Percentiles rank a stretch among this genome's conserved stretches.
Conservation (phyloP, 1,284 basidiomycete genomes). For the Vanrija sp. region DNA sequence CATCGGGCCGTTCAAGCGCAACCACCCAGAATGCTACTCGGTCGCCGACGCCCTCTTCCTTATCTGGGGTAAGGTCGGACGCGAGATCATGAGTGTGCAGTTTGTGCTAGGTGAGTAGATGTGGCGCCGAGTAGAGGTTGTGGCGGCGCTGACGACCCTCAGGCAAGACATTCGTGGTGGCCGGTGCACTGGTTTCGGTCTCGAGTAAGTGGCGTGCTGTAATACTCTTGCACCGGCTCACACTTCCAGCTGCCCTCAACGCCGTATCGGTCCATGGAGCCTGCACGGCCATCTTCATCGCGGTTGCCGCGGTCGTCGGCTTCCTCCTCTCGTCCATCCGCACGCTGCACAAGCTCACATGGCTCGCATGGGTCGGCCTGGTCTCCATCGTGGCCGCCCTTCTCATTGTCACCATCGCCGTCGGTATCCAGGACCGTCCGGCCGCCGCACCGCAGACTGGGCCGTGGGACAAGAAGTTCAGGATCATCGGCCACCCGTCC, state of each 20-base stretch:
- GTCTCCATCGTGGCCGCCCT: slow-evolving; percentile 25
- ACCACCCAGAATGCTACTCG: slow-evolving; percentile 22
- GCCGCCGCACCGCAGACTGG: slow-evolving; percentile 36
- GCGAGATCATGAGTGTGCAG: slow-evolving; percentile 15
- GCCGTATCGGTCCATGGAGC: slow-evolving; percentile 33
- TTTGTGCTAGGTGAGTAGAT: slow-evolving; percentile 6
- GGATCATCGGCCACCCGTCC: slow-evolving; percentile 24
- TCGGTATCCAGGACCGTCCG: slow-evolving; percentile 41
- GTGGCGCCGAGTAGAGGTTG: too few relatives aligned
- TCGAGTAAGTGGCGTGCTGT: slow-evolving; percentile 2
- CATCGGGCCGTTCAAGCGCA: slow-evolving; percentile 24
- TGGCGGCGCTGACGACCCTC: too few relatives aligned
- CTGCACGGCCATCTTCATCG: slow-evolving; percentile 39
- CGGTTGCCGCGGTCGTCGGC: slow-evolving; percentile 26
- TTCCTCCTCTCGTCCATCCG: slow-evolving; percentile 35
- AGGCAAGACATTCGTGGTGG: slow-evolving; percentile 21
- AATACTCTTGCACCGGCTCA: slow-evolving; percentile 17
- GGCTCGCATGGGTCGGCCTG: slow-evolving; percentile 42
- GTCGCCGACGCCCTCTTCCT: slow-evolving; percentile 28
- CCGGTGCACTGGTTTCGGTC: slow-evolving; percentile 15
- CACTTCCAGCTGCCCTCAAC: slow-evolving; percentile 36
- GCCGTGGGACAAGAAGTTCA: slow-evolving; percentile 35
- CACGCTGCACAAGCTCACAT: slow-evolving; percentile 33
- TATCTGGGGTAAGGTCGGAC: slow-evolving; percentile 22
- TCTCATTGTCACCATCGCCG: slow-evolving; percentile 39